Evolutionary conservation across 192 early-diverging fungal genomes (phyloP), one percentile per base, ranked within the genome.

Genomic region (Geranomyces michiganensis): DNA sequence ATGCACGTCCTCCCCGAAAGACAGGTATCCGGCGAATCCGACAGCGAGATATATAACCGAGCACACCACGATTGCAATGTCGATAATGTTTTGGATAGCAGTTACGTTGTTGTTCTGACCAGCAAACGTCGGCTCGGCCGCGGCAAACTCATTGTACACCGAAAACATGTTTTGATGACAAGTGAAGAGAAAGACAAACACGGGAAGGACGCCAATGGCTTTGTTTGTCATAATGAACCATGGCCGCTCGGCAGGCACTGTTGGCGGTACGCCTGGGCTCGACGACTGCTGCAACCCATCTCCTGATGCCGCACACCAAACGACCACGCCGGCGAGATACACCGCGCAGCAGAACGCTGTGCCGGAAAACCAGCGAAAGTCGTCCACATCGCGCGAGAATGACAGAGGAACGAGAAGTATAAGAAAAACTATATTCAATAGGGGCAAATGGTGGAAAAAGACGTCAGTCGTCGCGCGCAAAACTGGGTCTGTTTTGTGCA

Each of bases 151-250:
- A n/a, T 67, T 58, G 41, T 75, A 78, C 36, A 72, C 66, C 27
- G 55, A 56, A 56, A 75, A 76, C 12, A 73, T 71, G 48, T 64
- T 96, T 76, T 96, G 94, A 77, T 96, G 94, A 76, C 94, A 96
- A 21, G 95, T 95, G 67, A 96, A 96, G 8, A 92, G 92, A 85
- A 96, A 96, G 15, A 96, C 88, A 82, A 95, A 96, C 22, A 95
- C 89, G 10, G 94, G 93, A 27, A 96, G 75, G 24, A 88, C 88
- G 5, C 88, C 88, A 66, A 94, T 89, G 60, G 92, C 90, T 27
- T 89, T 84, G 33, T 77, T 79, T 7, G 86, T 84, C 47, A 90
- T 77, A 29, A 81, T 78, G 31, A 93, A 62, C 71, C 71, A 77
- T 41, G 66, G 71, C 36, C 63, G 33, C 29, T 46, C 21, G 26